Percentiles rank a stretch among this genome's conserved stretches.
Evolutionary conservation across 2,329 filamentous ascomycete species (phyloP).

Genomic region (Diaporthe sp.): DNA sequence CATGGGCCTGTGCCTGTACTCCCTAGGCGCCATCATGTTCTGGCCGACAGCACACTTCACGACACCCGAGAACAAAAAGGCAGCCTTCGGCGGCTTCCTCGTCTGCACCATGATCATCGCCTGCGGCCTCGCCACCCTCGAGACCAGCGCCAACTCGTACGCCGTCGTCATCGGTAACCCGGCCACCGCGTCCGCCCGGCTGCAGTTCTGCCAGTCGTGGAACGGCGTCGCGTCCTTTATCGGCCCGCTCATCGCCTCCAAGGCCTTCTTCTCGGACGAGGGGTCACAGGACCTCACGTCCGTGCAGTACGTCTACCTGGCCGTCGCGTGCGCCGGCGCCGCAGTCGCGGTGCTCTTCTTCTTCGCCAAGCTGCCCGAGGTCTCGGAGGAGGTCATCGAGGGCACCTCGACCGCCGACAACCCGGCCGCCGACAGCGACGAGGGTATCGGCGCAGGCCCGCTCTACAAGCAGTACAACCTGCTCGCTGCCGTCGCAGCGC

Average conservation of each 20-base stretch:
- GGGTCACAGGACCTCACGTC: constrained; percentile 62
- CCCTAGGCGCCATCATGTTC: constrained; percentile 66
- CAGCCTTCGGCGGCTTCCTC: constrained; percentile 69
- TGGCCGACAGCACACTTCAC: constrained; percentile 58
- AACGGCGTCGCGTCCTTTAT: constrained; percentile 68
- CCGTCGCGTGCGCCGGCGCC: constrained; percentile 69
- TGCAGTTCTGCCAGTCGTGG: constrained; percentile 69
- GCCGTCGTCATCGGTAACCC: constrained; percentile 27
- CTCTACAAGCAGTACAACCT: constrained; percentile 69
- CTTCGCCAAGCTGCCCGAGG: constrained; percentile 60
- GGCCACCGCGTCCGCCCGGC: constrained; percentile 45
- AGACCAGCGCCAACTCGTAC: constrained; percentile 67
- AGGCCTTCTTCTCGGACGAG: constrained; percentile 70
- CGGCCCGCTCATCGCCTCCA: constrained; percentile 67
- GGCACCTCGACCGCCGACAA: constrained; percentile 70
- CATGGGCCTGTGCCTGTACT: constrained; percentile 65
- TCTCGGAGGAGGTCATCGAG: constrained; percentile 42
- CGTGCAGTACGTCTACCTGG: constrained; percentile 74
- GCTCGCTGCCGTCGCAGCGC: constrained; percentile 68
- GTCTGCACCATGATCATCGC: constrained; percentile 62
- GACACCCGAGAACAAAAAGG: constrained; percentile 54
- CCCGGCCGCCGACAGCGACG: constrained; percentile 57
- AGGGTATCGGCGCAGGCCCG: constrained; percentile 56
- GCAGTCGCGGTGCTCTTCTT: constrained; percentile 68
- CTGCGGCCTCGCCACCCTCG: constrained; percentile 57